Percentiles rank a stretch among this genome's conserved stretches.
Conservation (phyloP, 371 early-diverging fungal genomes). For the Mortierella sp. region DNA sequence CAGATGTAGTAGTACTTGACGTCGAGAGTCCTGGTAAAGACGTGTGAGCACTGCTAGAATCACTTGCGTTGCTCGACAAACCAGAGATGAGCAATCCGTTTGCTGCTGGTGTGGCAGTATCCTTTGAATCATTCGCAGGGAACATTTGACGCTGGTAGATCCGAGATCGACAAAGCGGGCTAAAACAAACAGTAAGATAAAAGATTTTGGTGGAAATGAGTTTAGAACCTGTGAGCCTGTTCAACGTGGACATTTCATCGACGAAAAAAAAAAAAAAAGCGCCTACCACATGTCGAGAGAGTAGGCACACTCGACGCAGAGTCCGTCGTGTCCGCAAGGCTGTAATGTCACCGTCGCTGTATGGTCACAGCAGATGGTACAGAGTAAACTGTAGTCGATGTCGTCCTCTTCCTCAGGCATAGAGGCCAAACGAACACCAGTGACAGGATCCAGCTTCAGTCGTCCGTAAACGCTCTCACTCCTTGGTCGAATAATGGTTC, state of each 20-base stretch:
- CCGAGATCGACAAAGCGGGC: conserved; percentile 44
- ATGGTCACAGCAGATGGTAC: conserved; percentile 57
- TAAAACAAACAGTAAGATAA: background rate
- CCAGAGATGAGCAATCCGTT: conserved; percentile 43
- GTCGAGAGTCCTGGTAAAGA: conserved; percentile 28
- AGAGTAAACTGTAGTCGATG: conserved; percentile 49
- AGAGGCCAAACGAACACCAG: conserved; percentile 39
- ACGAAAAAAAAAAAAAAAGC: background rate
- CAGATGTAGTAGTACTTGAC: conserved; percentile 33
- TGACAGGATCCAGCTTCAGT: conserved; percentile 42
- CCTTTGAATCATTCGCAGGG: conserved; percentile 26
- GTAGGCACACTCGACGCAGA: conserved; percentile 55
- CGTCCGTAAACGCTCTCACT: conserved; percentile 41
- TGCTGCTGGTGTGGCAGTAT: background rate
- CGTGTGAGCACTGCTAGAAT: conserved; percentile 16
- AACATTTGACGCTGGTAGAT: conserved; percentile 55
- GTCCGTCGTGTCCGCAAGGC: conserved; percentile 56
- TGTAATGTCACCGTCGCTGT: conserved; percentile 54
- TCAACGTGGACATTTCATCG: too few species aligned
- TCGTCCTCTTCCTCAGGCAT: conserved; percentile 43
- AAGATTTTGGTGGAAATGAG: too few species aligned
- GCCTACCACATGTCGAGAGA: conserved; percentile 51
- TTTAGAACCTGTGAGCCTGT: too few species aligned
- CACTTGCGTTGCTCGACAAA: conserved; percentile 22
- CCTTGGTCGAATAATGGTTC: conserved; percentile 37